Evolutionary conservation across 495 filamentous ascomycete species (phyloP), one percentile per base, ranked within the genome.

Genomic region (Xylaria scruposa): DNA sequence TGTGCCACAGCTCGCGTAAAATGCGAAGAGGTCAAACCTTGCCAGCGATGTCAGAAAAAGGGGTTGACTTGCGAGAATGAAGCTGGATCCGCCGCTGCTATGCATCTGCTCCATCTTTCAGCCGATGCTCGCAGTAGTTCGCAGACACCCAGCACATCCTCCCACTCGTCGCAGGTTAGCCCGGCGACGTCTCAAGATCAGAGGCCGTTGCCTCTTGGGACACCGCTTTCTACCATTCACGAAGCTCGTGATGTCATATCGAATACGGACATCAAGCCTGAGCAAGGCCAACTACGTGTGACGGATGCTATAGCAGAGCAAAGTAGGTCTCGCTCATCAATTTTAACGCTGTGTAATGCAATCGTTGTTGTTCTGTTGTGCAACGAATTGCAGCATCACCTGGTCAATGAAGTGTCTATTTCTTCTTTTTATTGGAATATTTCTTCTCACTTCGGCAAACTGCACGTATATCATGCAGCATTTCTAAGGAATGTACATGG

Each of bases 1-100:
- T 88, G 88, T 72, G 86, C 88, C 31, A 80, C 83, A 4, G 85
- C 86, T 1, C 83, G 88, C 31, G 79, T 88, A 9, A 88, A 88
- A 71, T 89, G 86, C 67, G 87, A 88, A 71, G 86, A 89, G 71
- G 33, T 70, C 42, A 82, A 84, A 73, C 80, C 81, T 72, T 88
- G 87, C 71, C 79, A 80, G 24, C 82, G 86, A 38, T 88, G 86
- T 68, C 81, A 80, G 38, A 83, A 81, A 68, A 81, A 84, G 33
- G 81, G 82, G 33, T 66, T 87, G 3, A 69, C 76, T 3, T 88
- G 86, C 72, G 83, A 87, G 61, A 84, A 81, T 74, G 80, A 85
- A 76, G 76, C 81, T 49, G 59, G 68, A 26, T 74, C 75, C 44
- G 65, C 69, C 42, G 77, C 78, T 29, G 76, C 81, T 36, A 67